Conservation (phyloP, 352 stramenopile species). For the Pythium grandisporangium region DNA sequence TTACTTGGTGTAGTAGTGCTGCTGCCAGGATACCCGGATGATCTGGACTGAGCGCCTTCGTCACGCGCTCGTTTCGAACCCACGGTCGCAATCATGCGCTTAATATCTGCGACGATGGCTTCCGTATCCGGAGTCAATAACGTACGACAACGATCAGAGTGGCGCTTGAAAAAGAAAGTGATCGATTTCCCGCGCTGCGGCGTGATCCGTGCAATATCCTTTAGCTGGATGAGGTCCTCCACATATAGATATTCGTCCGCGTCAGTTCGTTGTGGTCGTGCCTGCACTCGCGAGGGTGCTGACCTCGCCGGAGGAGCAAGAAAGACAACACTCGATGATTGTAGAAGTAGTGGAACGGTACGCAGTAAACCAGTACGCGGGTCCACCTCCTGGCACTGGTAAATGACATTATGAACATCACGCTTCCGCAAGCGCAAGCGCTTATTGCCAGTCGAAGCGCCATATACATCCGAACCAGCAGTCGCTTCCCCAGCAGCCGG, state of each 20-base stretch:
- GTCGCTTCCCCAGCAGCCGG: slow-evolving; percentile 15
- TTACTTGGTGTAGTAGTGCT: no score
- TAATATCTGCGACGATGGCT: slow-evolving; percentile 51
- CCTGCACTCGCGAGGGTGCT: neutral
- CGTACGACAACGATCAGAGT: slow-evolving; percentile 44
- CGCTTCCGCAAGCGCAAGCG: slow-evolving; percentile 56
- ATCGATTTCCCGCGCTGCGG: slow-evolving; percentile 66
- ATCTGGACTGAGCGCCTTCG: slow-evolving; percentile 8
- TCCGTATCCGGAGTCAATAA: slow-evolving; percentile 67
- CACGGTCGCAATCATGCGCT: slow-evolving; percentile 47
- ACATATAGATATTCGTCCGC: slow-evolving; percentile 50
- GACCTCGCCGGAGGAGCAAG: slow-evolving; percentile 10
- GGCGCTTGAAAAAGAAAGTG: slow-evolving; percentile 75
- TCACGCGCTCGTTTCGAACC: slow-evolving; percentile 31
- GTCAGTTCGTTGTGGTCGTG: neutral
- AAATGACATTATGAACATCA: slow-evolving; percentile 58
- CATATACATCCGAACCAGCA: neutral
- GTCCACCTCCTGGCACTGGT: slow-evolving; percentile 66
- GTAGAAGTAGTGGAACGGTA: slow-evolving; percentile 51
- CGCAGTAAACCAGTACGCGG: slow-evolving; percentile 39
- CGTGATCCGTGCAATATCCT: slow-evolving; percentile 65
- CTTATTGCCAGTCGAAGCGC: slow-evolving; percentile 4
- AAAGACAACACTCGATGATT: slow-evolving; percentile 57
- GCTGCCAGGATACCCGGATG: no score
- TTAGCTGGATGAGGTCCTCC: slow-evolving; percentile 48